Conservation (phyloP, 176 grass and related monocot genomes). For the Saccharum spontaneum region DNA sequence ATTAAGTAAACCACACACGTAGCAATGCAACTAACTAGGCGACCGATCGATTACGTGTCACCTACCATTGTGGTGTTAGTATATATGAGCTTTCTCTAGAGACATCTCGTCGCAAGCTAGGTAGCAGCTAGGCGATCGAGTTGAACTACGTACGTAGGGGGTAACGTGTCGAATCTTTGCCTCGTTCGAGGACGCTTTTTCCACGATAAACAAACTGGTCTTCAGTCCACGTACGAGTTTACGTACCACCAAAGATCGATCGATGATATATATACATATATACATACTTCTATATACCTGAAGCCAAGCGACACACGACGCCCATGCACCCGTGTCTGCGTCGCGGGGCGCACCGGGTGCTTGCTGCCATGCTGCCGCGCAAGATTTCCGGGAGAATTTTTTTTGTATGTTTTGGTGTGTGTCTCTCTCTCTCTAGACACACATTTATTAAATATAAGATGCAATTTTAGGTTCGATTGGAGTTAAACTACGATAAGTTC, state of each 20-base stretch:
- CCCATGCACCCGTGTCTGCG: not conserved
- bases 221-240: not conserved
- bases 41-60: not conserved
- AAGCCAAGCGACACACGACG: constrained; percentile 1
- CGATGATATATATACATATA: not conserved
- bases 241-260: no score
- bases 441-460: no score
- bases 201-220: not conserved
- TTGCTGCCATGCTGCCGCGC: not conserved
- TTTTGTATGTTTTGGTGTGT: not conserved
- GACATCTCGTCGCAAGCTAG: not conserved
- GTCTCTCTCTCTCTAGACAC: no score
- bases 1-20: not conserved
- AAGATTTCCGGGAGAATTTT: not conserved
- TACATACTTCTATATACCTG: not conserved
- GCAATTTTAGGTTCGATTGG: no score
- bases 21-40: not conserved
- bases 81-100: not conserved
- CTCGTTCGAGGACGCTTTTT: not conserved
- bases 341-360: not conserved
- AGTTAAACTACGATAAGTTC: no score
- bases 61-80: no score
- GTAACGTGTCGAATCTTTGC: constrained; percentile 20
- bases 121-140: not conserved
- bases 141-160: not conserved